Base-by-base conservation (phyloP, 495 filamentous ascomycete species). In the Podospora anserina region DNA sequence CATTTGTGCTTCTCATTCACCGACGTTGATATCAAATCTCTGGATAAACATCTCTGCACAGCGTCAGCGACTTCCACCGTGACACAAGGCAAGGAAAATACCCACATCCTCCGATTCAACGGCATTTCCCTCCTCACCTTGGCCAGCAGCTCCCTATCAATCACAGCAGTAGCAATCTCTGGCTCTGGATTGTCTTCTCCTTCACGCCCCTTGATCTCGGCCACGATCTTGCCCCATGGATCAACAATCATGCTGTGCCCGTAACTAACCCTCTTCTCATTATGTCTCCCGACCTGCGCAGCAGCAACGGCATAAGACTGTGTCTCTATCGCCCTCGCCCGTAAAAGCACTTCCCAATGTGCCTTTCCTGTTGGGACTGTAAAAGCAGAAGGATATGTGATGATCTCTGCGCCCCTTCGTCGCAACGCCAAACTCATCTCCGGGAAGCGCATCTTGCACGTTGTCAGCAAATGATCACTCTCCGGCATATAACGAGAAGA, bases 381-480 rank as follows among this genome's bases (percentile, higher is more conserved):
- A 75, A 97, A 98, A 18, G 95, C 94, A 1, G 90, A 93, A 3
- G 94, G 95, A 77, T 91, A 97, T 0, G 92, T 89, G 63, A 98
- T 83, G 64, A 97, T 82, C 60, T 96, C 87, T 16, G 91, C 92
- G 30, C 68, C 69, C 0, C 55, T 71, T 19, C 67, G 70, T 2
- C 67, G 88, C 85, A 59, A 84, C 16, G 84, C 85, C 19, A 97
- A 82, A 5, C 87, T 81, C 16, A 95, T 78, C 69, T 97, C 92
- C 0, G 94, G 90, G 71, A 97, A 98, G 0, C 94, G 90, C 54
- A 77, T 59, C 75, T 77, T 23, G 23, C 23, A 23, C 23, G 1
- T 23, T 23, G 23, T 23, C 23, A 23, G 23, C 23, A 23, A 23
- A 23, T 23, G 23, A 23, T 23, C 23, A 23, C 23, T 23, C 23